Percentiles rank a stretch among this genome's conserved stretches.
phyloP scores from a whole-genome alignment of 345 rosid species.

The Populus tremula region DNA sequence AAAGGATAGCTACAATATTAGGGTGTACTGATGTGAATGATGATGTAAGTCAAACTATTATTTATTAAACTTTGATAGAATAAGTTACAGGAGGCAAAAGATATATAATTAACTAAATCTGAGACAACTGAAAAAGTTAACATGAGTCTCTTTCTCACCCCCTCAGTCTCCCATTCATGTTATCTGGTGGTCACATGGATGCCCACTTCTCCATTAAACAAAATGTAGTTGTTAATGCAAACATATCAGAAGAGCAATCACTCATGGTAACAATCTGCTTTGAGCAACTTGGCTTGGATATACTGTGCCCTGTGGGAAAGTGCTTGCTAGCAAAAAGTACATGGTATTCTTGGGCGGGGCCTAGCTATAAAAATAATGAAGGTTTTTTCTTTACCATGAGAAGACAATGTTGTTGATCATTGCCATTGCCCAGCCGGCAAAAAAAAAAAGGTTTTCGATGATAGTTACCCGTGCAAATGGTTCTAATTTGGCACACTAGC shows the following conservation, averaged over 20 bases:
- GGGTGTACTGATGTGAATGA: background rate
- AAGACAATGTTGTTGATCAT: background rate
- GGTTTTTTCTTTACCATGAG: background rate
- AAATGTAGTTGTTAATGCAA: background rate
- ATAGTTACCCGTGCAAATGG: background rate
- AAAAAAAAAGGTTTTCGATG: background rate
- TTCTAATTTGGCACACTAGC: too few species aligned
- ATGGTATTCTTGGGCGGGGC: background rate
- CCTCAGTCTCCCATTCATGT: background rate
- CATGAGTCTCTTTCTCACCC: background rate
- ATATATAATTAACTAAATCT: too few species aligned
- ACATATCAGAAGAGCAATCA: background rate
- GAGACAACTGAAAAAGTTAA: background rate
- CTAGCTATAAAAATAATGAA: background rate
- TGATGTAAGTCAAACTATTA: constrained; percentile 7
- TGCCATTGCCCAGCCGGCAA: too few species aligned
- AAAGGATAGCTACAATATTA: background rate
- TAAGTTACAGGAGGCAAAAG: background rate
- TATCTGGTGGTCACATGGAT: background rate
- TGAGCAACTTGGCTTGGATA: background rate
- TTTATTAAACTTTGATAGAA: background rate
- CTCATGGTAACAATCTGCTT: background rate
- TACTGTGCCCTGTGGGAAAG: background rate
- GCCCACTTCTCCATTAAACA: background rate
- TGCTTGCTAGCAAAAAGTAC: background rate